Conservation (phyloP, 306 rosid species). For the Cotoneaster glaucophyllus region DNA sequence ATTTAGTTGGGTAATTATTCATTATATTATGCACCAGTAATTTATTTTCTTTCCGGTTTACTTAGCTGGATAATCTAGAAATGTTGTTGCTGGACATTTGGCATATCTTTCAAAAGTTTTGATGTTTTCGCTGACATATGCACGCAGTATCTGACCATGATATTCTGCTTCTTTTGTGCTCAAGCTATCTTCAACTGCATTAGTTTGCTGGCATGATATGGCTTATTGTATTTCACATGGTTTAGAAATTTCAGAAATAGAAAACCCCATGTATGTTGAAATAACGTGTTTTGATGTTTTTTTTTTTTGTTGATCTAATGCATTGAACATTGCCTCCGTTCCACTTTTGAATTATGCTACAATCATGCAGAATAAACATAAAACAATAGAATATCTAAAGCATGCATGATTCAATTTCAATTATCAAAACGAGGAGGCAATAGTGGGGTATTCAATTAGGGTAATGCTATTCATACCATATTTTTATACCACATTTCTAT, state of each 20-base stretch:
- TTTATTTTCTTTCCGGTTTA: background rate
- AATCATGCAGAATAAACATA: background rate
- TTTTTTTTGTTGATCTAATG: no score
- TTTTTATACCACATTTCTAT: no score
- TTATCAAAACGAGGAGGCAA: no score
- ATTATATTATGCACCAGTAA: background rate
- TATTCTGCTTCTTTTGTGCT: no score
- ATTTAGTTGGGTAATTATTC: conserved; percentile 69
- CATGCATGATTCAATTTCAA: background rate
- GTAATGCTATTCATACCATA: no score
- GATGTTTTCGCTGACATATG: no score
- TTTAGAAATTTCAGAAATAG: background rate
- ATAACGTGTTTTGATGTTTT: background rate
- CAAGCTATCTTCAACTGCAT: no score
- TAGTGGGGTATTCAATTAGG: background rate
- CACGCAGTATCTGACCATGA: no score
- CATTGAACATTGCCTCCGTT: no score
- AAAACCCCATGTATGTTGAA: background rate
- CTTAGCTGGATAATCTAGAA: background rate
- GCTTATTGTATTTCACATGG: background rate
- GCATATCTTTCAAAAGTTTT: no score
- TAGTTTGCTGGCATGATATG: no score
- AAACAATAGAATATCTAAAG: background rate
- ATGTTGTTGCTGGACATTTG: background rate
- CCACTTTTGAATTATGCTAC: no score